Evolutionary conservation across 1,284 basidiomycete species (phyloP).

Genomic region (Takashimella koratensis): DNA sequence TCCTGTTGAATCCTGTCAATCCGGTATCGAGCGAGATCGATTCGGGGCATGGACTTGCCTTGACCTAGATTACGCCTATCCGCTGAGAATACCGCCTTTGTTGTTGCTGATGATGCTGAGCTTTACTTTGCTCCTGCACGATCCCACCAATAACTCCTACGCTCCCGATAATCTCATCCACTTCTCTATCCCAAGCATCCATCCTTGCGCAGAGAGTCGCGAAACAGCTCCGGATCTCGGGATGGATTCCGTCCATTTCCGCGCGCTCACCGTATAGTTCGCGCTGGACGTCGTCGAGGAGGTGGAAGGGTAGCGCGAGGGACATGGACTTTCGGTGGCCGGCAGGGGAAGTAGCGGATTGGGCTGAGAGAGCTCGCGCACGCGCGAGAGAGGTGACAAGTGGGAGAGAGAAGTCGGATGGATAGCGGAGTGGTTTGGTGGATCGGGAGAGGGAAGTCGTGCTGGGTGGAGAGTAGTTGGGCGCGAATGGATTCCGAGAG

Average conservation of each 20-base stretch:
- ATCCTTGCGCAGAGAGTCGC: slow-evolving; percentile 65
- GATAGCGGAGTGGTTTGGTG: slow-evolving; percentile 43
- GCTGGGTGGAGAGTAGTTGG: slow-evolving; percentile 36
- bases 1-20: too few relatives aligned
- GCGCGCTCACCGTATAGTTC: slow-evolving; percentile 61
- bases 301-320: not conserved
- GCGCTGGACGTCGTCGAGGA: slow-evolving; percentile 62
- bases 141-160: not conserved
- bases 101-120: not conserved
- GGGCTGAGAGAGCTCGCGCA: slow-evolving; percentile 16
- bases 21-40: too few relatives aligned
- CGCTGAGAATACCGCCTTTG: not conserved
- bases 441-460: slow-evolving; percentile 52
- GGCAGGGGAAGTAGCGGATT: not conserved
- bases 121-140: not conserved
- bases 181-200: slow-evolving; percentile 66
- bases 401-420: not conserved
- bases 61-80: not conserved
- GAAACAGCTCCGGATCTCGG: slow-evolving; percentile 67
- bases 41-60: too few relatives aligned
- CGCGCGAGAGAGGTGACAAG: slow-evolving; percentile 35
- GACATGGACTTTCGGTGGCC: not conserved
- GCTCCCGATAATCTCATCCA: slow-evolving; percentile 61
- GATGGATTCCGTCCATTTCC: slow-evolving; percentile 62
- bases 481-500: slow-evolving; percentile 11